Percentiles rank a stretch among this genome's conserved stretches.
phyloP scores from a whole-genome alignment of 148 eudicot genomes.

The Vaccinium macrocarpon region DNA sequence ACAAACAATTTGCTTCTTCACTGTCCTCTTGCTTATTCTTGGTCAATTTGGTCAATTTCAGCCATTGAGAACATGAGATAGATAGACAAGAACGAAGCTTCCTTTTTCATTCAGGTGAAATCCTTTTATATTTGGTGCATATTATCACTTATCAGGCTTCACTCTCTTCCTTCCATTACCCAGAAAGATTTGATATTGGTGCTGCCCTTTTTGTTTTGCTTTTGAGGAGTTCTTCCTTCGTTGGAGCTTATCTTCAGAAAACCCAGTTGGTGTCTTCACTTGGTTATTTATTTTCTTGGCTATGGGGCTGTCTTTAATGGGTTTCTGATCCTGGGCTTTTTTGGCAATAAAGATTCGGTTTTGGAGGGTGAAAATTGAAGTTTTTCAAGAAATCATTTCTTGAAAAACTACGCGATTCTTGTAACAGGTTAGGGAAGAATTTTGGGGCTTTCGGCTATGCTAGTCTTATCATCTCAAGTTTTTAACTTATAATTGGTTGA shows the following conservation, averaged over 20 bases:
- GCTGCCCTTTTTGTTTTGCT: background rate
- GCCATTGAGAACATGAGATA: constrained; percentile 10
- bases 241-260: background rate
- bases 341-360: background rate
- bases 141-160: background rate
- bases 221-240: background rate
- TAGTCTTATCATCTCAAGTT: no score
- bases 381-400: background rate
- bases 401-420: no score
- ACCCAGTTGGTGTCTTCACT: no score
- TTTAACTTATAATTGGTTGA: background rate
- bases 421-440: no score
- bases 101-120: constrained; percentile 12
- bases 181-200: background rate
- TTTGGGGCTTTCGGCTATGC: no score
- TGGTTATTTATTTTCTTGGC: background rate
- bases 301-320: background rate
- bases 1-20: constrained; percentile 8
- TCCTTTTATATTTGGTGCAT: constrained; percentile 18
- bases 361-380: constrained; percentile 5
- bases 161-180: constrained; percentile 11
- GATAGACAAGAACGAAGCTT: constrained; percentile 20
- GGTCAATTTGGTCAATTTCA: constrained; percentile 16
- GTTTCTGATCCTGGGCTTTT: background rate
- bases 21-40: constrained; percentile 21